phyloP scores from a whole-genome alignment of 1,139 yeast genomes.

The Pichia kudriavzevii region DNA sequence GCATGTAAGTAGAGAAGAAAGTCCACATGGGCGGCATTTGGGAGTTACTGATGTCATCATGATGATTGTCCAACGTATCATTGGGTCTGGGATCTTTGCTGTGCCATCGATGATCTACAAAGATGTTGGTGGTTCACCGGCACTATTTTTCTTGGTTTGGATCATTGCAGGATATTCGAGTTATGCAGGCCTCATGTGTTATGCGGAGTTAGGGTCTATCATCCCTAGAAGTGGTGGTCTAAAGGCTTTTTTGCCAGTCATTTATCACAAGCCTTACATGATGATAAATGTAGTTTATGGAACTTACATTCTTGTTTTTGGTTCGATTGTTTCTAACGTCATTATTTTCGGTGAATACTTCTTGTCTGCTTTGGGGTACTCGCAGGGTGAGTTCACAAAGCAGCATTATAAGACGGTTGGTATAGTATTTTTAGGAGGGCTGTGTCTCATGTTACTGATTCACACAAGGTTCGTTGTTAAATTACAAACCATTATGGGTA shows the following conservation, averaged over 20 bases:
- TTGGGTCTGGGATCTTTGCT: slow-evolving; percentile 76
- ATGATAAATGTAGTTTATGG: slow-evolving; percentile 54
- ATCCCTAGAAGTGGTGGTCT: slow-evolving; percentile 72
- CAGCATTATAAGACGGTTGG: slow-evolving; percentile 36
- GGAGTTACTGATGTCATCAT: slow-evolving; percentile 62
- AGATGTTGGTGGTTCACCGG: slow-evolving; percentile 61
- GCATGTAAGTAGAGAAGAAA: slow-evolving; percentile 35
- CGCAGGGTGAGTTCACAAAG: slow-evolving; percentile 19
- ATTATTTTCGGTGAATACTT: slow-evolving; percentile 67
- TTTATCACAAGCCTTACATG: slow-evolving; percentile 52
- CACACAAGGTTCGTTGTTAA: slow-evolving; percentile 45
- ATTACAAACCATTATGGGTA: slow-evolving; percentile 46
- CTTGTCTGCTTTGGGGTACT: slow-evolving; percentile 30
- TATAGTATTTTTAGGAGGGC: slow-evolving; percentile 34
- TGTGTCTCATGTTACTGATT: slow-evolving; percentile 39
- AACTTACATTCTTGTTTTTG: slow-evolving; percentile 51
- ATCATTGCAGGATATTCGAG: slow-evolving; percentile 50
- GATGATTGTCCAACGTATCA: slow-evolving; percentile 55
- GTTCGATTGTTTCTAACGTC: slow-evolving; percentile 57
- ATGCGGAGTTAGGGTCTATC: slow-evolving; percentile 60
- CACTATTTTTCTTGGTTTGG: slow-evolving; percentile 57
- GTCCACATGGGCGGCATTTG: slow-evolving; percentile 70
- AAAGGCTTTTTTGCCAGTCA: slow-evolving; percentile 60
- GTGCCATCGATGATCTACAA: slow-evolving; percentile 59
- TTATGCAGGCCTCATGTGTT: slow-evolving; percentile 59